A percentile compares a stretch with the other conserved stretches of the same genome.
These are phyloP conservation scores for Kokia cookei DNA, from an alignment of 441 rosid species.

Conservation along the genomic window DNA sequence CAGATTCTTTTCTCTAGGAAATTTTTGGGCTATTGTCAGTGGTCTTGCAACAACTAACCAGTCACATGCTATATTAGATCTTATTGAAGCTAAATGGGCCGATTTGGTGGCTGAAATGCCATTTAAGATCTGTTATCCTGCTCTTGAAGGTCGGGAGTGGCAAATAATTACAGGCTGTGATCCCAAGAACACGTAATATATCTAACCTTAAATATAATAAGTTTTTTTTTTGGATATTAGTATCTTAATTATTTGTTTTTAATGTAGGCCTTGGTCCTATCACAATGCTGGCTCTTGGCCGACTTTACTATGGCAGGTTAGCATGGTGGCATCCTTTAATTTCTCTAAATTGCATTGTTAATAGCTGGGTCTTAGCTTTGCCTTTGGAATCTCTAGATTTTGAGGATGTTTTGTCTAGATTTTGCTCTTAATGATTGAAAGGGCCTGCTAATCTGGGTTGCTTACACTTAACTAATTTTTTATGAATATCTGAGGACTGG, in stretches of 20 bases:
- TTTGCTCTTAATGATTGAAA: background rate
- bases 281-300: slow-evolving; percentile 94
- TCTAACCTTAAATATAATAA: slow-evolving; percentile 1
- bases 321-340: background rate
- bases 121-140: slow-evolving; percentile 85
- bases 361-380: background rate
- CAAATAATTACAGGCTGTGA: slow-evolving; percentile 85
- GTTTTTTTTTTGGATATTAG: background rate
- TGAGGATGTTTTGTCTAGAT: background rate
- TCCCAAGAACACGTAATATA: slow-evolving; percentile 82
- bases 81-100: slow-evolving; percentile 78
- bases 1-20: slow-evolving; percentile 81
- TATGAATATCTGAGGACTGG: background rate
- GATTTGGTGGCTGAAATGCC: slow-evolving; percentile 91
- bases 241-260: slow-evolving; percentile 1
- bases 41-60: slow-evolving; percentile 70
- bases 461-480: background rate
- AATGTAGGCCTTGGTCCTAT: slow-evolving; percentile 84
- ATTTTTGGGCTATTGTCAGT: slow-evolving; percentile 74
- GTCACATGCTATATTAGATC: slow-evolving; percentile 81
- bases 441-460: background rate
- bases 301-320: slow-evolving; percentile 87
- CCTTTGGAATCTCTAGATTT: background rate
- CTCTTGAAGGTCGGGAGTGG: slow-evolving; percentile 93
- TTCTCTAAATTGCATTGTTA: background rate